These are phyloP conservation scores for Barnettozyma siamensis DNA, from an alignment of 805 yeast species.

Conservation along the genomic window DNA sequence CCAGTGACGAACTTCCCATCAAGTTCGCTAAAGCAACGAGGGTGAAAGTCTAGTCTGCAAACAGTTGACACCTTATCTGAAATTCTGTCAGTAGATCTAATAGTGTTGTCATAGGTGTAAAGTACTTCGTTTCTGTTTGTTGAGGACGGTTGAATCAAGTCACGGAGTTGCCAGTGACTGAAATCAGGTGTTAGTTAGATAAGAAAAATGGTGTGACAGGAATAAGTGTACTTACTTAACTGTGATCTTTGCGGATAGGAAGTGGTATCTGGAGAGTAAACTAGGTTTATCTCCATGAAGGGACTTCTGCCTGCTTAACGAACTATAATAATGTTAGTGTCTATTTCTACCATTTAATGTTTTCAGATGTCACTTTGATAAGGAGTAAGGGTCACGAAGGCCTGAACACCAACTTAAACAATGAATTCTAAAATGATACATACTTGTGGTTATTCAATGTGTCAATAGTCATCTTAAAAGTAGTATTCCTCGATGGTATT, in stretches of 20 bases:
- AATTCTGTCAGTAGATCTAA: constrained; percentile 39
- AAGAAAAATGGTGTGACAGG: constrained; percentile 15
- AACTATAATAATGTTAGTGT: background rate
- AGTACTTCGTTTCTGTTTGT: constrained; percentile 38
- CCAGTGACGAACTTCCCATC: constrained; percentile 51
- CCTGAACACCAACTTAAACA: too few relatives aligned
- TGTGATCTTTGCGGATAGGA: constrained; percentile 29
- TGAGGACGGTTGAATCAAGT: constrained; percentile 53
- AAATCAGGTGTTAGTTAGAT: background rate
- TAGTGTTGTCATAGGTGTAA: constrained; percentile 53
- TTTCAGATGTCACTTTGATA: background rate
- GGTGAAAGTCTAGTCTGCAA: constrained; percentile 54
- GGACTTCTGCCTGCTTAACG: constrained; percentile 5
- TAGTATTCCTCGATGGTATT: too few relatives aligned
- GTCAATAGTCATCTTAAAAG: constrained; percentile 10
- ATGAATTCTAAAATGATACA: background rate
- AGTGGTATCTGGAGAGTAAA: constrained; percentile 14
- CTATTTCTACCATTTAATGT: too few relatives aligned
- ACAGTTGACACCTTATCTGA: constrained; percentile 31
- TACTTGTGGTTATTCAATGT: constrained; percentile 1
- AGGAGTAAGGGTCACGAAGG: background rate
- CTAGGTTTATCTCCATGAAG: constrained; percentile 14
- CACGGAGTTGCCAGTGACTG: constrained; percentile 77
- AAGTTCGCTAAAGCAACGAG: constrained; percentile 60
- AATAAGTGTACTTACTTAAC: constrained; percentile 27